Evolutionary conservation across 164 flowering plant species (phyloP), one percentile per base, ranked within the genome.

Genomic region (Magnolia sinica): DNA sequence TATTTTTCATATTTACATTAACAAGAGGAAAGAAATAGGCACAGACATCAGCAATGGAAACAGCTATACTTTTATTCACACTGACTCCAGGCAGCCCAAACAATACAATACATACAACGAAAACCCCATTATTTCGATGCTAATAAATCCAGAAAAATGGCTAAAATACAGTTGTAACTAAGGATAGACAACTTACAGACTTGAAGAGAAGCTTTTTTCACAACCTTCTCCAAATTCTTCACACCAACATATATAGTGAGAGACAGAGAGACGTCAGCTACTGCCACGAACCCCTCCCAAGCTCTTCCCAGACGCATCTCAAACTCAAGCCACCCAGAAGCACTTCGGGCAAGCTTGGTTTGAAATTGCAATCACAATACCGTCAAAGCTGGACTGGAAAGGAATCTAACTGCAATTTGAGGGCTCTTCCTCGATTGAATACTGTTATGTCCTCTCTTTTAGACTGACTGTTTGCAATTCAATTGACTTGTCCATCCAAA

Each of bases 101-200:
- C 82, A 80, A 76, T 80, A 73, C 68, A 80, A 73, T 76, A 76
- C 76, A 80, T 76, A 80, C 79, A 80, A 55, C 19, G 50, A 65
- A 55, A 72, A 31, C 70, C 70, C 71, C 75, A 76, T 76, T 80
- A 76, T 76, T 76, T 51, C 51, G 72, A 76, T 71, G 73, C 81
- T 74, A 66, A 70, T 70, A 80, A 73, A 76, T 73, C 70, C 73
- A 70, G 7, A 73, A 76, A 66, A 73, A 79, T 79, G 74, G 70
- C 74, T 24, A 63, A 74, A 65, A 73, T 69, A 74, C 61, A 74
- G 70, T 50, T 66, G 63, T 49, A 69, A 65, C n/a, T 73, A 59
- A 72, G 72, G 24, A 70, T 11, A 79, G 49, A 50, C 52, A 73
- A 68, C 67, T 76, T 73, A 76, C 79, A 76, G 76, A 50, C 79